Evolutionary conservation across 495 filamentous ascomycete genomes (phyloP), one percentile per base, ranked within the genome.

Genomic region (Lasiosphaeris hirsuta): DNA sequence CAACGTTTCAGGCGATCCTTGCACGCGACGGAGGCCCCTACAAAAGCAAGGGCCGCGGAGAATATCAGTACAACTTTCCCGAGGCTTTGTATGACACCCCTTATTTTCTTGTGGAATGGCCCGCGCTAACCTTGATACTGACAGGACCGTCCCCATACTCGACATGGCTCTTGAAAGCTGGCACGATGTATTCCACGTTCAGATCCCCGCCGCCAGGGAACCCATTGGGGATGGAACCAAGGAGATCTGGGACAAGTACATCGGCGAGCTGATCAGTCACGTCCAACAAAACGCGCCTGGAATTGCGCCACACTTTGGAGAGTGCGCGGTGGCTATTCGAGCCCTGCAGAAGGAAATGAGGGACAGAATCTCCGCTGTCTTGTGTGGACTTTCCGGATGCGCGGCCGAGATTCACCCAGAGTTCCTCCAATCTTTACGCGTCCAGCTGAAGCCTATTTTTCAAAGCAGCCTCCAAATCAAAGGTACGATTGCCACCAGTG

Each of bases 1-100:
- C 9, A 1, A 65, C 57, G 0, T 68, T 61, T 15, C 14, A 58
- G 4, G 63, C 63, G 0, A 65, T 58, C 33, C 23, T 68, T 0
- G 61, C 35, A 4, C 34, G 54, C 7, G 13, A 37, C 10, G 65
- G 65, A 0, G 63, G 54, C 0, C 36, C 40, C 8, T 68, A 60
- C 51, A 37, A 38, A 17, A 60, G 62, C 46, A 52, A n/a, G 4
- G 41, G 51, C 10, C 7, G 4, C 13, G 40, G 41, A 5, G 18
- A 47, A 8, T 17, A 11, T 0, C 10, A 14, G 3, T 68, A 63
- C 33, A 50, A 65, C 60, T 68, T 61, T 19, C 40, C 61, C 10
- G 15, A 18, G 2, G 36, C 57, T 15, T 13, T 63, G 60, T 65
- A 35, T 52, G 60, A 48, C 19, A 42, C 23, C 14, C n/a, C n/a